Conservation (phyloP, 2,329 filamentous ascomycete genomes). For the Trichothecium sympodiale region DNA sequence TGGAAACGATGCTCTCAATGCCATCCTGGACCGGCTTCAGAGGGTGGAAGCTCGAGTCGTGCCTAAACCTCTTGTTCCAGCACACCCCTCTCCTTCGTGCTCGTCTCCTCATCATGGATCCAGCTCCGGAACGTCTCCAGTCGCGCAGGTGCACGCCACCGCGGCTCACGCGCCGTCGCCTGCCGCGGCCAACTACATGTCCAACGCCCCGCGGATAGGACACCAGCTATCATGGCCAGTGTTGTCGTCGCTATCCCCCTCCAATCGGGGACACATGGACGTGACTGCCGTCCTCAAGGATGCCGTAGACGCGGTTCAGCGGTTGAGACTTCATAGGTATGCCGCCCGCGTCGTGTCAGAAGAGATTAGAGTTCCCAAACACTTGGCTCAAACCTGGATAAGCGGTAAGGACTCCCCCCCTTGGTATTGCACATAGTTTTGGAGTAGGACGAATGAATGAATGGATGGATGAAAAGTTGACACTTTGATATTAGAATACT, state of each 20-base stretch:
- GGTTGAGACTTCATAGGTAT: slow-evolving; percentile 11
- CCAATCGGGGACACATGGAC: slow-evolving; percentile 10
- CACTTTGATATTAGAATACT: too few species aligned
- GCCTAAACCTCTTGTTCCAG: slow-evolving; percentile 1
- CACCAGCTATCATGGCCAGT: too few species aligned
- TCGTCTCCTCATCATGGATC: neutral
- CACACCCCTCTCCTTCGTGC: neutral
- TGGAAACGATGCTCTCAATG: slow-evolving; percentile 10
- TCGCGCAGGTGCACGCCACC: too few species aligned
- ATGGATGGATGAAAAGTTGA: too few species aligned
- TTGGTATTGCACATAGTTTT: too few species aligned
- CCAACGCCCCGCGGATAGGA: slow-evolving; percentile 3
- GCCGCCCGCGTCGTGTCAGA: slow-evolving; percentile 12
- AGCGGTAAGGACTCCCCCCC: slow-evolving; percentile 10
- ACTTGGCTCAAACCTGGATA: slow-evolving; percentile 17
- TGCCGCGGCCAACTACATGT: too few species aligned
- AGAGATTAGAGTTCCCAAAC: slow-evolving; percentile 13
- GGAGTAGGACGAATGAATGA: too few species aligned
- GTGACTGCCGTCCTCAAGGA: slow-evolving; percentile 15
- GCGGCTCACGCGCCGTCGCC: too few species aligned
- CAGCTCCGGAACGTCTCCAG: neutral
- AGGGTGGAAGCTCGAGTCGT: slow-evolving; percentile 15
- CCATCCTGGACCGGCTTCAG: slow-evolving; percentile 17
- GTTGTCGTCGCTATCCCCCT: slow-evolving; percentile 9
- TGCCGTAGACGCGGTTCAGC: slow-evolving; percentile 16